phyloP scores from a whole-genome alignment of 306 rosid species.

The Sophora flavescens region DNA sequence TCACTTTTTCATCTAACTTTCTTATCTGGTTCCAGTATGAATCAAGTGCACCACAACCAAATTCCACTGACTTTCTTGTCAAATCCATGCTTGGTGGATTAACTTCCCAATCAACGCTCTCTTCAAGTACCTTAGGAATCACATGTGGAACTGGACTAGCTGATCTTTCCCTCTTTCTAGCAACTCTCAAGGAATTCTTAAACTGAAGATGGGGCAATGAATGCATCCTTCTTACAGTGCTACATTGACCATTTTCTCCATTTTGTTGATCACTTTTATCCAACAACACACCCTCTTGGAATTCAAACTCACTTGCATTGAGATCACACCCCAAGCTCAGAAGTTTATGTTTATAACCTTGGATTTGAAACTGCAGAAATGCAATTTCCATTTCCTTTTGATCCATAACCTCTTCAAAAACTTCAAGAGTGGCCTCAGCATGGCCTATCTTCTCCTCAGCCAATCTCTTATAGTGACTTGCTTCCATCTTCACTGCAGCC shows the following conservation, averaged over 20 bases:
- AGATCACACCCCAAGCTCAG: constrained; percentile 73
- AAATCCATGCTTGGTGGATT: constrained; percentile 45
- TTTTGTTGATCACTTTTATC: constrained; percentile 49
- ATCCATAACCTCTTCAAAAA: constrained; percentile 68
- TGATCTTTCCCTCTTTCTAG: constrained; percentile 52
- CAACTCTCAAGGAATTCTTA: constrained; percentile 47
- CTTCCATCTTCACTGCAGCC: constrained; percentile 88
- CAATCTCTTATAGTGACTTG: constrained; percentile 85
- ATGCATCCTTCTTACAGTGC: constrained; percentile 59
- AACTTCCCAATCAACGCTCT: constrained; percentile 49
- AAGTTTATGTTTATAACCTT: constrained; percentile 79
- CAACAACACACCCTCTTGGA: constrained; percentile 53
- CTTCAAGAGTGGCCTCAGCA: constrained; percentile 70
- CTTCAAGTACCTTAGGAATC: constrained; percentile 41
- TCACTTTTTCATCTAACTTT: constrained; percentile 68
- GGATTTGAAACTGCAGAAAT: constrained; percentile 80
- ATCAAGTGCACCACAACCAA: constrained; percentile 43
- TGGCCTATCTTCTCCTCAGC: constrained; percentile 87
- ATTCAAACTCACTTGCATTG: constrained; percentile 51
- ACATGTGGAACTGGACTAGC: constrained; percentile 48
- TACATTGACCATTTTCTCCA: constrained; percentile 51
- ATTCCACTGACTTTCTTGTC: constrained; percentile 45
- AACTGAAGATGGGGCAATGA: constrained; percentile 66
- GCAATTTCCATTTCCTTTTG: constrained; percentile 83
- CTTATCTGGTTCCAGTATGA: constrained; percentile 68